These are phyloP conservation scores for Mortierella alpina DNA, from an alignment of 192 early-diverging fungal genomes.

Conservation along the genomic window DNA sequence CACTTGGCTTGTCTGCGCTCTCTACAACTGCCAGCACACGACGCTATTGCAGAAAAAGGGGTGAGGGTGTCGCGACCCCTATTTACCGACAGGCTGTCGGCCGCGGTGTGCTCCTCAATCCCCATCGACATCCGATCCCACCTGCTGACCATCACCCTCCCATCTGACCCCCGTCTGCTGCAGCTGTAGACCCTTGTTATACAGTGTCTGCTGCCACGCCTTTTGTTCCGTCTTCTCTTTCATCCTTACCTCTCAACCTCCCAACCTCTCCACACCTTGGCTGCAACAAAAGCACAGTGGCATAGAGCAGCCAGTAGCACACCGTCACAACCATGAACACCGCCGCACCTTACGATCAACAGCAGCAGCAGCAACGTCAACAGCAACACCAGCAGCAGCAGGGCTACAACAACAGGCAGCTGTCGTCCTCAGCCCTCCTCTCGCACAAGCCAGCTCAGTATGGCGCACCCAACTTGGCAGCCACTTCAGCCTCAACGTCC, in stretches of 20 bases:
- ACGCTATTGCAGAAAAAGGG: too few relatives aligned
- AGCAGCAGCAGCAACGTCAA: slow-evolving; percentile 17
- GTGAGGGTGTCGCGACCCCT: too few relatives aligned
- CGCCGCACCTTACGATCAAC: slow-evolving; percentile 3
- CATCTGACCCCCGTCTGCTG: not conserved
- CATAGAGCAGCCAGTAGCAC: not conserved
- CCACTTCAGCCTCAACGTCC: not conserved
- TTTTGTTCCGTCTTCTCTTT: not conserved
- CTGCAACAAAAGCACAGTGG: not conserved
- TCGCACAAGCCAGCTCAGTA: not conserved
- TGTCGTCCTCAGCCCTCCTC: not conserved
- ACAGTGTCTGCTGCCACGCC: not conserved
- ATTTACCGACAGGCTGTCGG: too few relatives aligned
- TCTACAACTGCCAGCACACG: not conserved
- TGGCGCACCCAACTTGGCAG: not conserved
- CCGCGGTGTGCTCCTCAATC: not conserved
- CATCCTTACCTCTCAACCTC: not conserved
- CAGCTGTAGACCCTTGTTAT: not conserved
- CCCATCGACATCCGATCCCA: not conserved
- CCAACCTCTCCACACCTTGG: not conserved
- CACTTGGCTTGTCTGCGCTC: not conserved
- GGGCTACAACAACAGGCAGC: not conserved
- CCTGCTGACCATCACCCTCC: not conserved
- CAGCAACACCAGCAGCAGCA: not conserved
- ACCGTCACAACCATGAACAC: slow-evolving; percentile 6